Percentiles rank a stretch among this genome's conserved stretches.
These are phyloP conservation scores for Pleurotus eryngii DNA, from an alignment of 768 basidiomycete species.

Conservation along the genomic window DNA sequence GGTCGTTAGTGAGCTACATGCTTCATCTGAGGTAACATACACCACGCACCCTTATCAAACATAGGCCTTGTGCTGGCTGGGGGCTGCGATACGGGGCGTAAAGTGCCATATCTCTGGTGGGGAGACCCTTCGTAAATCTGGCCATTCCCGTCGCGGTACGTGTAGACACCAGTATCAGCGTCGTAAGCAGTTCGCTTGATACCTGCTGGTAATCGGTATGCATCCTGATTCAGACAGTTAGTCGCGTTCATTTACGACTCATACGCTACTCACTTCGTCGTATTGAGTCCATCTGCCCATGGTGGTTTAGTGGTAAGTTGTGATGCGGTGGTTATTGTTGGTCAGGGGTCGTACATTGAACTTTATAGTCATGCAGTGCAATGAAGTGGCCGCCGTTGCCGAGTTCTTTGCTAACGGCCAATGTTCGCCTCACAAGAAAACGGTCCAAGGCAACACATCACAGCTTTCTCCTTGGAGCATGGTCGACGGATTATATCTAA, in stretches of 20 bases:
- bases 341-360: too few relatives aligned
- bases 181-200: conserved; percentile 10
- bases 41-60: conserved; percentile 3
- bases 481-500: too few relatives aligned
- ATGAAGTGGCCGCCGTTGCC: too few relatives aligned
- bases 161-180: conserved; percentile 10
- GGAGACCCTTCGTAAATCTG: conserved; percentile 2
- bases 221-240: not conserved
- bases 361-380: too few relatives aligned
- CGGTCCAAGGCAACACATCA: too few relatives aligned
- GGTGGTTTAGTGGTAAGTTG: not conserved
- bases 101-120: conserved; percentile 5
- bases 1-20: too few relatives aligned
- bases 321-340: too few relatives aligned
- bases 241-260: not conserved
- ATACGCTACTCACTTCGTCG: conserved; percentile 5
- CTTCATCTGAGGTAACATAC: not conserved
- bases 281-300: conserved; percentile 8
- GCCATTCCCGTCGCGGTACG: conserved; percentile 1
- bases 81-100: not conserved
- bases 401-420: too few relatives aligned
- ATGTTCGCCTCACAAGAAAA: too few relatives aligned
- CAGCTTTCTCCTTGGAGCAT: too few relatives aligned
- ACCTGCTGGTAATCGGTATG: conserved; percentile 11
- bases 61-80: not conserved